These are phyloP conservation scores for Candida nonsorbophila DNA, from an alignment of 805 yeast genomes.

Conservation along the genomic window DNA sequence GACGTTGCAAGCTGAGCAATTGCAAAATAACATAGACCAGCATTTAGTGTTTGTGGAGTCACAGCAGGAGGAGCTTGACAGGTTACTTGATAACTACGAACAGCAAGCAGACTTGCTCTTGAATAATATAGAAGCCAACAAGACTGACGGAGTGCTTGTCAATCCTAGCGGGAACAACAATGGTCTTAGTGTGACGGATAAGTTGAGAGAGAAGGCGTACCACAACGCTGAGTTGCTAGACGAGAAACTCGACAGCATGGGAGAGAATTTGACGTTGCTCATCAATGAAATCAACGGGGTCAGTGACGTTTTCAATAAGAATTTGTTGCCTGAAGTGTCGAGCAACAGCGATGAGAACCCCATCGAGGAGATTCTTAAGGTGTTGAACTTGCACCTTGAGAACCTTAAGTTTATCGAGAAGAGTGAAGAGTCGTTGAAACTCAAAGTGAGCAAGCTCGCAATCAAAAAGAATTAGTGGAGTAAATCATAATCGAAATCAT, in stretches of 20 bases:
- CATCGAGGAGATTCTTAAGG: slow-evolving; percentile 66
- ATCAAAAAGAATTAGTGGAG: slow-evolving; percentile 11
- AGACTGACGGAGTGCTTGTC: slow-evolving; percentile 7
- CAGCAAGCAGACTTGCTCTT: slow-evolving; percentile 55
- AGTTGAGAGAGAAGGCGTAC: slow-evolving; percentile 86
- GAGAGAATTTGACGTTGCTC: slow-evolving; percentile 67
- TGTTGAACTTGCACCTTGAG: slow-evolving; percentile 84
- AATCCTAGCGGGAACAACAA: slow-evolving; percentile 9
- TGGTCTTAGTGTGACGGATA: slow-evolving; percentile 59
- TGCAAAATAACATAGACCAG: slow-evolving; percentile 83
- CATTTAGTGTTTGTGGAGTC: slow-evolving; percentile 78
- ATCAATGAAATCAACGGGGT: slow-evolving; percentile 80
- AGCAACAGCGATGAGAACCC: slow-evolving; percentile 32
- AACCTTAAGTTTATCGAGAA: slow-evolving; percentile 84
- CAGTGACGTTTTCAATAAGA: slow-evolving; percentile 70
- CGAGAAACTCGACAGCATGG: slow-evolving; percentile 72
- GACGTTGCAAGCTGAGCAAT: slow-evolving; percentile 75
- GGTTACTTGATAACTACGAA: slow-evolving; percentile 77
- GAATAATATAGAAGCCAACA: slow-evolving; percentile 27
- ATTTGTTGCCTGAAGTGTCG: slow-evolving; percentile 33
- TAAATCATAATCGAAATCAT: too few species aligned
- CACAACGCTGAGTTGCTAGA: slow-evolving; percentile 80
- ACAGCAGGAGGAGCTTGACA: slow-evolving; percentile 89
- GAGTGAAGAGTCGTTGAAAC: slow-evolving; percentile 62
- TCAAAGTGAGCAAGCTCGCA: slow-evolving; percentile 47